Conservation (phyloP, 805 yeast genomes). For the Tetrapisispora iriomotensis region DNA sequence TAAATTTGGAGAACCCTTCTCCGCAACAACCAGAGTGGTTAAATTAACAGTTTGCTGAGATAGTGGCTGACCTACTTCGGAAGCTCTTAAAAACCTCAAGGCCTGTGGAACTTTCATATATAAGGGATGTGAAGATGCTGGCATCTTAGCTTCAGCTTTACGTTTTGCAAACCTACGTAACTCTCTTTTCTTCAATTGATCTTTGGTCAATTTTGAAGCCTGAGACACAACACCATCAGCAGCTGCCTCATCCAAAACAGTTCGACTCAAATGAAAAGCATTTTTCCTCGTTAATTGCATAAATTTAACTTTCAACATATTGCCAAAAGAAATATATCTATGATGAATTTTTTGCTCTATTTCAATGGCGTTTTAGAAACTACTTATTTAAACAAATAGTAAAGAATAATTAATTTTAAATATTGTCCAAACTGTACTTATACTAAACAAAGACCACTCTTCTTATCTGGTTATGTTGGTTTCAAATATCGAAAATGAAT, state of each 20-base stretch:
- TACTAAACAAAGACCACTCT: too few relatives aligned
- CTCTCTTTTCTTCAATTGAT: constrained; percentile 29
- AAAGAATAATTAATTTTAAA: too few relatives aligned
- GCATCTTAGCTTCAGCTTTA: constrained; percentile 32
- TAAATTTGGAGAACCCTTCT: constrained; percentile 68
- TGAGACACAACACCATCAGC: constrained; percentile 4
- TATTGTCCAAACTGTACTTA: too few relatives aligned
- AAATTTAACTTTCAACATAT: constrained; percentile 1
- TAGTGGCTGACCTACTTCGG: constrained; percentile 78
- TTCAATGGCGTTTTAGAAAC: too few relatives aligned
- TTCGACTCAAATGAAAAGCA: constrained; percentile 8
- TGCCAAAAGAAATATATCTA: too few relatives aligned
- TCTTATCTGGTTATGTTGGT: too few relatives aligned
- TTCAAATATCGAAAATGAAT: too few relatives aligned
- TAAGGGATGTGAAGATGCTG: constrained; percentile 45
- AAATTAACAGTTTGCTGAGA: constrained; percentile 62
- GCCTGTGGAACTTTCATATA: constrained; percentile 68
- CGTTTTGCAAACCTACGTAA: constrained; percentile 30
- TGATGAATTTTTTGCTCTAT: too few relatives aligned
- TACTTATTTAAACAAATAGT: too few relatives aligned
- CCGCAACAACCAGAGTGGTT: constrained; percentile 55
- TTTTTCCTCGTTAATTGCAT: constrained; percentile 5
- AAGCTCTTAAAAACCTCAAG: constrained; percentile 69
- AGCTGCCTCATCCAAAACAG: constrained; percentile 7
- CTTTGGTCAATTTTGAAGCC: constrained; percentile 19